phyloP scores from a whole-genome alignment of 106 monocot genomes.

The Dioscorea alata region DNA sequence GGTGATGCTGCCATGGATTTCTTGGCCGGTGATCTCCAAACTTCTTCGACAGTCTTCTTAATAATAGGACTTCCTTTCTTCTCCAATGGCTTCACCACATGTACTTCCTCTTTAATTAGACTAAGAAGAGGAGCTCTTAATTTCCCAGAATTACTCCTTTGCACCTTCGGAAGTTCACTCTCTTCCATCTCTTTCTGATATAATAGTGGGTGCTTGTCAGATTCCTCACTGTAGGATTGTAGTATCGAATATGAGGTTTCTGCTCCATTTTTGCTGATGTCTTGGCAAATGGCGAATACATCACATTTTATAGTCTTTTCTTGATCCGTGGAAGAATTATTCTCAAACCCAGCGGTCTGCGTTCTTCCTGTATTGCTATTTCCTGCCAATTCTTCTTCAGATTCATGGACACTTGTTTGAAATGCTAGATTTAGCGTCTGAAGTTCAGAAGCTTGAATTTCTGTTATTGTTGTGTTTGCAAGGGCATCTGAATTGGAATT shows the following conservation, averaged over 20 bases:
- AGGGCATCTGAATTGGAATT: not conserved
- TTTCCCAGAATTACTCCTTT: slow-evolving; percentile 3
- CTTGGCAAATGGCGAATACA: not conserved
- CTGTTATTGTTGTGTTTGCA: not conserved
- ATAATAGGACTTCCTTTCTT: not conserved
- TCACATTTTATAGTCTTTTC: not conserved
- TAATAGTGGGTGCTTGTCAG: slow-evolving; percentile 12
- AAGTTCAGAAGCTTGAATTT: not conserved
- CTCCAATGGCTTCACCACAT: not conserved
- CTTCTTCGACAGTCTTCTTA: slow-evolving; percentile 12
- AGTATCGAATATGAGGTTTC: not conserved
- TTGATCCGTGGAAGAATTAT: not conserved
- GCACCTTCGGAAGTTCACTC: not conserved
- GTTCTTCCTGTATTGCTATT: not conserved
- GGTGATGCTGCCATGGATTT: not conserved
- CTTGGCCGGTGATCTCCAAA: not conserved
- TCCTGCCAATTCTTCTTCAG: not conserved
- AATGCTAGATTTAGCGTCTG: not conserved
- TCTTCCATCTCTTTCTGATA: not conserved
- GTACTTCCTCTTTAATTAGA: slow-evolving; percentile 4
- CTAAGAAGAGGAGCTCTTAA: slow-evolving; percentile 1
- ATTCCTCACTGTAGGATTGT: slow-evolving; percentile 11
- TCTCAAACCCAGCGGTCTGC: not conserved
- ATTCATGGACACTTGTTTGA: not conserved
- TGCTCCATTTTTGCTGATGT: not conserved